Evolutionary conservation across 306 rosid species (phyloP), one percentile per base, ranked within the genome.

Genomic region (Herpetospermum pedunculosum): DNA sequence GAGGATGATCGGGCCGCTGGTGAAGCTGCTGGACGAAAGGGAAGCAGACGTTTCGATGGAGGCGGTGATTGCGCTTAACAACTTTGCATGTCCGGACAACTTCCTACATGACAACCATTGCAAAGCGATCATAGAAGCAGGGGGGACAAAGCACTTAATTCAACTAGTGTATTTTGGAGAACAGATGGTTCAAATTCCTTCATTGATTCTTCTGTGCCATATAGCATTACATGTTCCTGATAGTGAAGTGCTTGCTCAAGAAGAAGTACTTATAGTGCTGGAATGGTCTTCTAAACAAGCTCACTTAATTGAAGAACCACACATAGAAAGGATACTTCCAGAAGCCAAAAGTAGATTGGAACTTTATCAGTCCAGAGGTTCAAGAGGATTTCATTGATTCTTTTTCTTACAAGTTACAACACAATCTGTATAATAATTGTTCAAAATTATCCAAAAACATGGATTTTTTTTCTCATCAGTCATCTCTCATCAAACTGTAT

Each of bases 281-380:
- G 96, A 91, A 55, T 87, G 95, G 92, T 85, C 88, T 25, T 67
- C 89, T 6, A 91, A 87, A 78, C 92, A 91, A 77, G 73, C 68
- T 0, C 85, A 83, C 74, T 52, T 91, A 28, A 62, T 60, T 2
- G 82, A 75, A 11, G 95, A 78, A 6, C 78, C 58, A n/a, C 0
- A 4, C 15, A 74, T 91, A 41, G 86, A 81, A 63, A 34, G 43
- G 4, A 43, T 84, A 0, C 65, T 91, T 54, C 91, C 88, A 3
- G 92, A 91, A 76, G 92, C 97, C 46, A 91, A 88, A 70, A 88
- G 97, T 76, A 80, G 96, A 49, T 76, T 91, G 78, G 97, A 88
- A 71, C 90, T 87, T 21, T 91, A 91, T 78, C 97, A 91, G 77
- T 91, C 97, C 34, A 85, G 97, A 83, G 92, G 87, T 26, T 76